phyloP scores from a whole-genome alignment of 1,284 basidiomycete genomes.

The Microbotryomycetes sp. region DNA sequence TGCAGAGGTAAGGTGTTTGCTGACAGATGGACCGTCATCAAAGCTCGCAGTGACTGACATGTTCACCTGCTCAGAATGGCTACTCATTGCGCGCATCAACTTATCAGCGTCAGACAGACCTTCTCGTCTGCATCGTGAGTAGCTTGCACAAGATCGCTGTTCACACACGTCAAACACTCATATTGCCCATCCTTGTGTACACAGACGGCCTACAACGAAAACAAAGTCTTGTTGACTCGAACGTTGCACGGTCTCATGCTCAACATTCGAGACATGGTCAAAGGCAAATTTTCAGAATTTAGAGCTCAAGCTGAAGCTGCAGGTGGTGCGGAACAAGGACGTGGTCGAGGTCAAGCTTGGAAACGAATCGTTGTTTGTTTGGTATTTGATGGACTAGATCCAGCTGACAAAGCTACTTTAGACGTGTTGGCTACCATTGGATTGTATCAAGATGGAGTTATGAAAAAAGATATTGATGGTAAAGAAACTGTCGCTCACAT shows the following conservation, averaged over 20 bases:
- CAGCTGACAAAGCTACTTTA: conserved; percentile 91
- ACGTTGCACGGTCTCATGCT: conserved; percentile 94
- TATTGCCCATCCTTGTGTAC: too few species aligned
- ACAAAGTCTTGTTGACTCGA: conserved; percentile 87
- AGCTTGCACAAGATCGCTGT: background rate
- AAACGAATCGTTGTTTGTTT: conserved; percentile 78
- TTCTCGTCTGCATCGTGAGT: conserved; percentile 58
- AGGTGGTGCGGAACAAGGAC: conserved; percentile 71
- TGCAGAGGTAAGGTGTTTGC: conserved; percentile 44
- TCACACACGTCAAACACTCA: background rate
- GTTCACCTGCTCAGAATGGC: conserved; percentile 52
- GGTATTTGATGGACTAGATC: conserved; percentile 88
- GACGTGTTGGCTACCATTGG: conserved; percentile 52
- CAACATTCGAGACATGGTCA: conserved; percentile 97
- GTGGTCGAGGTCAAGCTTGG: conserved; percentile 71
- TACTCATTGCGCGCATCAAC: conserved; percentile 71
- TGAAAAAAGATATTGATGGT: conserved; percentile 85
- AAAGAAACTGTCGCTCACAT: conserved; percentile 92
- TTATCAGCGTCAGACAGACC: conserved; percentile 84
- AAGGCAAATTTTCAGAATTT: conserved; percentile 88
- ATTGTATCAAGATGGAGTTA: conserved; percentile 61
- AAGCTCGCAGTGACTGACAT: conserved; percentile 5
- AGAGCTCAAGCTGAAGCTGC: conserved; percentile 56
- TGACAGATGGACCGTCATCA: background rate
- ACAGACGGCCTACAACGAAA: conserved; percentile 66